Percentiles rank a stretch among this genome's conserved stretches.
Conservation (phyloP, 768 basidiomycete species). For the Sutorius australiensis region DNA sequence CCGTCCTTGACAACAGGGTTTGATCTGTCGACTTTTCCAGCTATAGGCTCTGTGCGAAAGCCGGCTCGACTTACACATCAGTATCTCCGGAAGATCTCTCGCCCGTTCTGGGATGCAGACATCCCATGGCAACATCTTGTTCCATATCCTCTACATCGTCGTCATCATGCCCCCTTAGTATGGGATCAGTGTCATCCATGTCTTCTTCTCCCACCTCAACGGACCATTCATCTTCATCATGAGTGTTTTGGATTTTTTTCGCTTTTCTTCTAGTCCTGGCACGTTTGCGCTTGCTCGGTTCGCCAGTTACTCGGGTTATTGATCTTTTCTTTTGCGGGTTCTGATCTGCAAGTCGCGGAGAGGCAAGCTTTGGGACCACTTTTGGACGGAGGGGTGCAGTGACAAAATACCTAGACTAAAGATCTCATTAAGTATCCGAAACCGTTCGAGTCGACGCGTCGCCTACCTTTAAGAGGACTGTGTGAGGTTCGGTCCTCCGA, state of each 20-base stretch:
- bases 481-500: conserved; percentile 76
- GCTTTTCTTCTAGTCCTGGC: conserved; percentile 40
- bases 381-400: conserved; percentile 26
- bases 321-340: conserved; percentile 18
- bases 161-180: conserved; percentile 14
- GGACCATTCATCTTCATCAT: conserved; percentile 24
- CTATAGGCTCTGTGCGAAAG: not conserved
- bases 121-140: conserved; percentile 18
- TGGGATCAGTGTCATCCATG: conserved; percentile 9
- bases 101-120: not conserved
- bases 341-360: not conserved
- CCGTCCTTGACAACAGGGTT: not conserved
- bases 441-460: not conserved
- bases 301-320: conserved; percentile 11
- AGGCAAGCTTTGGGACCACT: conserved; percentile 16
- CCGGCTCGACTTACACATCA: conserved; percentile 1
- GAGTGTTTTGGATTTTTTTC: conserved; percentile 24
- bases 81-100: not conserved
- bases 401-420: conserved; percentile 42
- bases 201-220: conserved; percentile 20
- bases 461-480: conserved; percentile 76
- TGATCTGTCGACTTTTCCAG: not conserved
- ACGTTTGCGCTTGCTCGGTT: conserved; percentile 28
- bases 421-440: not conserved
- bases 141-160: conserved; percentile 7